Percentiles rank a stretch among this genome's conserved stretches.
Conservation (phyloP, 2,329 filamentous ascomycete genomes). For the Monosporascus cannonballus region DNA sequence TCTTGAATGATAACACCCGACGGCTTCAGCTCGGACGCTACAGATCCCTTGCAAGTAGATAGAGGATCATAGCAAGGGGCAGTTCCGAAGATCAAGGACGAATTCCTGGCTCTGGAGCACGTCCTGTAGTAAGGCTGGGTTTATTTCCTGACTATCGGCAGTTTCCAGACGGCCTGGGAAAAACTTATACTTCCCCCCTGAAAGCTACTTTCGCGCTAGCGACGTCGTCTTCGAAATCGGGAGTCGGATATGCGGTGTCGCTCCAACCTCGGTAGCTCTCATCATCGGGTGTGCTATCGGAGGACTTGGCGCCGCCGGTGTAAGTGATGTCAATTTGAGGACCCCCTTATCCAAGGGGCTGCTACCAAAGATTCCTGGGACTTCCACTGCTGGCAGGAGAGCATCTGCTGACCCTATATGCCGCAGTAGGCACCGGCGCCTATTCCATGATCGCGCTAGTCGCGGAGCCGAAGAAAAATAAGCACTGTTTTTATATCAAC, state of each 20-base stretch:
- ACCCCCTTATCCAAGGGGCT: too few species aligned
- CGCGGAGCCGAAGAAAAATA: constrained; percentile 4
- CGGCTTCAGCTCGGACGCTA: too few species aligned
- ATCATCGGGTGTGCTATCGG: constrained; percentile 14
- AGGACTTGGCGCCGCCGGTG: constrained; percentile 28
- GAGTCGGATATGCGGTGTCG: constrained; percentile 23
- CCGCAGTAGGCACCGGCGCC: constrained; percentile 23
- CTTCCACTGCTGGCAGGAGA: too few species aligned
- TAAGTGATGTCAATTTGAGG: neutral
- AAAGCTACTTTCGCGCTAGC: constrained; percentile 21
- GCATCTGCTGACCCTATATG: too few species aligned
- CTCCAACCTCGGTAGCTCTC: constrained; percentile 8
- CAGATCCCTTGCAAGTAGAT: neutral
- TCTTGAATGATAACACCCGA: too few species aligned
- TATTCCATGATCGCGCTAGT: constrained; percentile 22
- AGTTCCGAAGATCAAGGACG: constrained; percentile 26
- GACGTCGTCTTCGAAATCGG: constrained; percentile 31
- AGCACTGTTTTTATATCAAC: constrained; percentile 12
- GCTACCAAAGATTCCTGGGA: too few species aligned
- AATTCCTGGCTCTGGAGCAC: constrained; percentile 30
- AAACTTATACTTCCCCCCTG: constrained; percentile 30
- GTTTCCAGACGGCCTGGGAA: constrained; percentile 24
- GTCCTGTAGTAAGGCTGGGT: constrained; percentile 36
- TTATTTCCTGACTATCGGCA: constrained; percentile 23
- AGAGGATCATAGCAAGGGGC: constrained; percentile 26